phyloP scores from a whole-genome alignment of 768 basidiomycete genomes.

The Podaxis sp. region DNA sequence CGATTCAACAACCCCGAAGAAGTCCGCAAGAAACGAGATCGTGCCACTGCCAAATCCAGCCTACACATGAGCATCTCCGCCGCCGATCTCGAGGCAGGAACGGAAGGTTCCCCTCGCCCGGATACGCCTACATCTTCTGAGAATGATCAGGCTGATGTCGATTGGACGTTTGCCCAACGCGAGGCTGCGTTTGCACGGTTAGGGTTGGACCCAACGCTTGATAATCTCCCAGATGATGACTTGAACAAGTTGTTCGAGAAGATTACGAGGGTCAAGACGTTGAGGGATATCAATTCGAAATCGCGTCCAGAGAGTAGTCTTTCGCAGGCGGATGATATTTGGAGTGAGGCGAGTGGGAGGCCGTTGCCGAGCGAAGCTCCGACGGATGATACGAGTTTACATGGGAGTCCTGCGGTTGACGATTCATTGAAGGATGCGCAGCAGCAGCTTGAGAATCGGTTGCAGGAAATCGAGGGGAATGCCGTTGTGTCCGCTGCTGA shows the following conservation, averaged over 20 bases:
- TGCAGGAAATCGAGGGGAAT: slow-evolving; percentile 48
- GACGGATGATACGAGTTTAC: slow-evolving; percentile 87
- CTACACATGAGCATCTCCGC: slow-evolving; percentile 63
- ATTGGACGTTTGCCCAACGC: slow-evolving; percentile 96
- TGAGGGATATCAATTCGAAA: slow-evolving; percentile 76
- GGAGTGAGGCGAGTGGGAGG: slow-evolving; percentile 79
- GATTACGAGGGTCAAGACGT: slow-evolving; percentile 86
- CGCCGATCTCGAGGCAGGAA: slow-evolving; percentile 51
- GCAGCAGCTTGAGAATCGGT: slow-evolving; percentile 67
- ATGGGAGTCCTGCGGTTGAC: slow-evolving; percentile 67
- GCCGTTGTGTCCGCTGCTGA: slow-evolving; percentile 40
- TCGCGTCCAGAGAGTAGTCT: slow-evolving; percentile 88
- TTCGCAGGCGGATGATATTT: slow-evolving; percentile 80
- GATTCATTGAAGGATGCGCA: slow-evolving; percentile 68
- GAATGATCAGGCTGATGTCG: slow-evolving; percentile 66
- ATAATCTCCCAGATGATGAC: slow-evolving; percentile 92
- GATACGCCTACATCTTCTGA: slow-evolving; percentile 72
- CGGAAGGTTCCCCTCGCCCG: slow-evolving; percentile 58
- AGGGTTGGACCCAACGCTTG: slow-evolving; percentile 84
- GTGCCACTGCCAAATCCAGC: slow-evolving; percentile 69
- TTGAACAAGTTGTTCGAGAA: slow-evolving; percentile 92
- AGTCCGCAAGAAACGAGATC: slow-evolving; percentile 86
- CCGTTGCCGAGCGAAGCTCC: slow-evolving; percentile 72
- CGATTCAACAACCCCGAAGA: slow-evolving; percentile 95
- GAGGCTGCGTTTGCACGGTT: slow-evolving; percentile 88